Evolutionary conservation across 805 yeast species (phyloP).

Genomic region (Metschnikowia picachoensis): DNA sequence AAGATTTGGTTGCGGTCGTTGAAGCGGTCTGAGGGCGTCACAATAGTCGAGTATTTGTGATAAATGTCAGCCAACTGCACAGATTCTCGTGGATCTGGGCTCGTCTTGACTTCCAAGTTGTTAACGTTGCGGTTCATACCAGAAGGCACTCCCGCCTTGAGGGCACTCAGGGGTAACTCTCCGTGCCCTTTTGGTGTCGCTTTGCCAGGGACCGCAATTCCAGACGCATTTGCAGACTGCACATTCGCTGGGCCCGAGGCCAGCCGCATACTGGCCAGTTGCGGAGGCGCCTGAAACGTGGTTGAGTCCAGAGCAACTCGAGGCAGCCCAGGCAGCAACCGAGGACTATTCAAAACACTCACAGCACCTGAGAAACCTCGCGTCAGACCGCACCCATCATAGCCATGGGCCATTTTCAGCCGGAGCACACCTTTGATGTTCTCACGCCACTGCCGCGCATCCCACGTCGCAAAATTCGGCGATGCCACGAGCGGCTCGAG

Average conservation of each 20-base stretch:
- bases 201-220: too few species aligned
- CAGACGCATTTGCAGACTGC: too few species aligned
- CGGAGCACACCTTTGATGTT: slow-evolving; percentile 30
- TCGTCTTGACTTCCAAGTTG: slow-evolving; percentile 22
- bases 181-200: neutral
- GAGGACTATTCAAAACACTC: slow-evolving; percentile 45
- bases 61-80: slow-evolving; percentile 42
- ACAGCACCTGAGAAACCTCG: slow-evolving; percentile 61
- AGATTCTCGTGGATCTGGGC: slow-evolving; percentile 24
- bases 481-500: slow-evolving; percentile 21
- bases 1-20: slow-evolving; percentile 33
- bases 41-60: slow-evolving; percentile 38
- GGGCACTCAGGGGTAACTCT: neutral
- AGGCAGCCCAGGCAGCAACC: slow-evolving; percentile 12
- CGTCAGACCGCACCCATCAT: slow-evolving; percentile 66
- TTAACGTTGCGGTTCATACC: slow-evolving; percentile 21
- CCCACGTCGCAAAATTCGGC: slow-evolving; percentile 34
- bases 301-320: slow-evolving; percentile 2
- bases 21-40: slow-evolving; percentile 40
- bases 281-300: neutral
- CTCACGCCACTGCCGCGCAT: slow-evolving; percentile 31
- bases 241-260: neutral
- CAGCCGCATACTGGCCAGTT: neutral
- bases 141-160: neutral
- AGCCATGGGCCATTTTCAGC: slow-evolving; percentile 44